Base-by-base conservation (phyloP, 371 early-diverging fungal genomes). In the Zychaea mexicana region DNA sequence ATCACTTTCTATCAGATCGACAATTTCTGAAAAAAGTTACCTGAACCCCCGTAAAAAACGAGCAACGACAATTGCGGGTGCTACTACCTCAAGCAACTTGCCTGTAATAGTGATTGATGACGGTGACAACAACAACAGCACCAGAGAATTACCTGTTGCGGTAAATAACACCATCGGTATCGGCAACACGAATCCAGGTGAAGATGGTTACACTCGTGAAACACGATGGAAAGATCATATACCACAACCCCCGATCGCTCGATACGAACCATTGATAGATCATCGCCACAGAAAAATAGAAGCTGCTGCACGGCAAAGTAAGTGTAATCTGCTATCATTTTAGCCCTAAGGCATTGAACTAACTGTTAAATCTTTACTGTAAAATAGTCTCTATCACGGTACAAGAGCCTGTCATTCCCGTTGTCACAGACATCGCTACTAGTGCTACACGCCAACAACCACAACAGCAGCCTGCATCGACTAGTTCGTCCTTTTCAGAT, bases 181-280 rank as follows among this genome's bases (percentile, higher is more conserved):
- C 26, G 57, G 64, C 13, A 55, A 56, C 32, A 56, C 57, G 9
- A 33, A 13, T 19, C 32, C 38, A 10, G 57, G 57, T 28, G 64
- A 63, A 22, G 56, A 63, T 33, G 57, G 47, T n/a, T 39, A 63
- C 12, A 15, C 21, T 21, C 47, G 56, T 13, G 64, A 56, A 28
- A 12, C 46, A n/a, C 62, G 46, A 19, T 63, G 64, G 64, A 63
- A 63, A 36, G 57, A 56, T 15, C 52, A 46, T 26, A 15, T 42
- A 12, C 17, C 22, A 7, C 24, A n/a, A 4, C 38, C 22, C 6
- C 42, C 38, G 5, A 30, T 22, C 2, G 45, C 27, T 21, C 19
- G 38, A 2, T 15, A 42, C 22, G 27, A 58, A 8, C 45, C n/a
- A 36, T 24, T 19, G 42, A 13, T 33, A 8, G 42, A 58, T 27